Base-by-base conservation (phyloP, 257 asterid species). In the Solanum etuberosum region DNA sequence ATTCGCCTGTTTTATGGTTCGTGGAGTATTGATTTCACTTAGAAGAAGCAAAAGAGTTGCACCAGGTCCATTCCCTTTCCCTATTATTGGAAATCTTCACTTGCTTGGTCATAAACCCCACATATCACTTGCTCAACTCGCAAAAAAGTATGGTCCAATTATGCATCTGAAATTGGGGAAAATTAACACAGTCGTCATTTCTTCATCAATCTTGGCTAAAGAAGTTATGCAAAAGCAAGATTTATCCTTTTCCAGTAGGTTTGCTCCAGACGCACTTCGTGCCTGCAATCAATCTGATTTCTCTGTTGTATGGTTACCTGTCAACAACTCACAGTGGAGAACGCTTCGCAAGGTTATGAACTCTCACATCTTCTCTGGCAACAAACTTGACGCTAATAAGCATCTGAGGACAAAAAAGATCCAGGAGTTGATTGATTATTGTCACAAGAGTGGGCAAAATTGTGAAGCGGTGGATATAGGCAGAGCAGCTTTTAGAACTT, bases 261-360 rank as follows among this genome's bases (percentile, higher is more conserved):
- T 86, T 31, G 20, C 89, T 43, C 95, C 96, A 3, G 86, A 95
- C 61, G 94, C 95, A 13, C 6, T 92, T 38, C 94, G 88, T 16
- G 98, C 97, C 1, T 95, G 91, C 88, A 91, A 93, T 77, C 98
- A 94, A 35, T 88, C 51, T 89, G 88, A 92, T 54, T 92, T 84
- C 89, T 95, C 99, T n/a, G 93, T 93, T 37, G 91, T 94, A 8
- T 93, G 93, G 96, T 91, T 95, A 2, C 98, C 98, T 0, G 96
- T 92, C 48, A 91, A 34, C 31, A n/a, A n/a, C 34, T 5, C 90
- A 8, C 89, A 86, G 78, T 96, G 99, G 98, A 91, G 96, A 51
- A 89, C 92, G 87, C 93, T 96, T 78, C 93, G 98, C 2, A 95
- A 92, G 86, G 87, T 88, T 31, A 25, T 94, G 85, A 96, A 91